Base-by-base conservation (phyloP, 805 yeast genomes). In the Tetrapisispora fleetii region DNA sequence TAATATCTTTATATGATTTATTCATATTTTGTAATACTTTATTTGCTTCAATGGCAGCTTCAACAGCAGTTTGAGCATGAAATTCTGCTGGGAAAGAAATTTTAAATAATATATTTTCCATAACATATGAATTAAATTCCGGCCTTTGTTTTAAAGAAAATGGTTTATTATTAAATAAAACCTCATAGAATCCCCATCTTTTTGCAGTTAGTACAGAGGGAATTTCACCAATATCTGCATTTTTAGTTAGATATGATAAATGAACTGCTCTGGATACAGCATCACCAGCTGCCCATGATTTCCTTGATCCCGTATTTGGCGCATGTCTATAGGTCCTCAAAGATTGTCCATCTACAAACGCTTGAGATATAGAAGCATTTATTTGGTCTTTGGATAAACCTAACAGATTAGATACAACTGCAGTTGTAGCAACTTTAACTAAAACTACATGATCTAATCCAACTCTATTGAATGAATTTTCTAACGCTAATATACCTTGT, bases 251-350 rank as follows among this genome's bases (percentile, higher is more conserved):
- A 49, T 73, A 72, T 5, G 73, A 81, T 50, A 79, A 61, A 61
- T 77, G 75, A 16, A 78, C 82, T 18, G 82, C 83, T 51, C 82
- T 68, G 16, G 79, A 69, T 45, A 73, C 74, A 13, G 83, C 82
- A 56, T 78, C 83, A 50, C 83, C 83, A 14, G 83, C 83, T 27
- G 83, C 83, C 83, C 83, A 78, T 1, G 81, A 77, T 64, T 78
- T 78, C 58, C 83, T 71, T 9, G 80, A 73, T 65, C 78, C 77
- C 46, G 83, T 79, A 63, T 78, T 78, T 52, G 83, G 83, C 10
- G 82, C 79, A 58, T 78, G 83, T 58, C 83, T 73, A 58, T 78
- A 78, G 30, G 83, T 79, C 62, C 83, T 71, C 51, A 78, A 64
- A 4, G 79, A 56, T 54, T 76, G 80, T 30, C 83, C 83, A 61